Percentiles rank a stretch among this genome's conserved stretches.
phyloP scores from a whole-genome alignment of 2,329 filamentous ascomycete genomes.

The Venturia asperata region DNA sequence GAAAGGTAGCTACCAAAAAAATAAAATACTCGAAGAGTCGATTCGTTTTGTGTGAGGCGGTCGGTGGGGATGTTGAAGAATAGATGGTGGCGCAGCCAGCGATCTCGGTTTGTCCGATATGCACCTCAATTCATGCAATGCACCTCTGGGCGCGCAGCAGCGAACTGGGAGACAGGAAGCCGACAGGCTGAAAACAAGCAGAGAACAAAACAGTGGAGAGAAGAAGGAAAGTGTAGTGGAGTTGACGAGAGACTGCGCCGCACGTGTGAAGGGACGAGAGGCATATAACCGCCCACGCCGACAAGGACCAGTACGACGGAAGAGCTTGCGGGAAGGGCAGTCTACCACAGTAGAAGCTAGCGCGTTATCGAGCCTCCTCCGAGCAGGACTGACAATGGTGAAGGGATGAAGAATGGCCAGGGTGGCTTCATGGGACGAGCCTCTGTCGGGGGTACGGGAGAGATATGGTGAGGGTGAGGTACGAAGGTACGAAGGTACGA shows the following conservation, averaged over 20 bases:
- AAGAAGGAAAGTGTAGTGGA: background rate
- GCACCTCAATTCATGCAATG: background rate
- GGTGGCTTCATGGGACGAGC: background rate
- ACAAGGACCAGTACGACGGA: background rate
- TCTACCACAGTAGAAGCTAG: background rate
- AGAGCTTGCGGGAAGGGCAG: background rate
- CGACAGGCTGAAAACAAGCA: background rate
- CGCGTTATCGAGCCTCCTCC: background rate
- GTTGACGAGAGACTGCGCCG: background rate
- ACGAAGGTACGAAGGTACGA: too few species aligned
- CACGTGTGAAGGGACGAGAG: background rate
- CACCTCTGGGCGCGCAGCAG: background rate
- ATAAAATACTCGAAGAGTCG: background rate
- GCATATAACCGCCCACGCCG: background rate
- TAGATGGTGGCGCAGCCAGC: constrained; percentile 8
- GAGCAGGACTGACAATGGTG: background rate
- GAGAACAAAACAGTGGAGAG: background rate
- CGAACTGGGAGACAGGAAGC: background rate
- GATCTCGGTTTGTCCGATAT: constrained; percentile 6
- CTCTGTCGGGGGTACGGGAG: background rate
- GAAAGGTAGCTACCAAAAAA: background rate
- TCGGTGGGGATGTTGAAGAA: background rate
- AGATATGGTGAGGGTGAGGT: too few species aligned
- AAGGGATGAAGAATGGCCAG: background rate
- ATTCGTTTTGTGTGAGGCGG: background rate